These are phyloP conservation scores for Saussurea involucrata DNA, from an alignment of 129 eudicot species.

Conservation along the genomic window DNA sequence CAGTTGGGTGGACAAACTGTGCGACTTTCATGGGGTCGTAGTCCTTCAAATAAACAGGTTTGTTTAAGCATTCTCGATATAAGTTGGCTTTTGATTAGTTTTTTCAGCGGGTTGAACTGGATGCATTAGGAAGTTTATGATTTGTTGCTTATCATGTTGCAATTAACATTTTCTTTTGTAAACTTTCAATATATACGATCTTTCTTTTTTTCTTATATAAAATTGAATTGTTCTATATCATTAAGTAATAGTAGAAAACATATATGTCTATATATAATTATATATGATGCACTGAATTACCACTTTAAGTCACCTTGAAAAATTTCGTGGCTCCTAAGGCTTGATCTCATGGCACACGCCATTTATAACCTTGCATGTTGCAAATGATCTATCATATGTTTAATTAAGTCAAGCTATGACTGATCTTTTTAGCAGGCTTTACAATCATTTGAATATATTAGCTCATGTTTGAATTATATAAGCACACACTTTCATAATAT, in stretches of 20 bases:
- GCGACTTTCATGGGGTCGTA: slow-evolving; percentile 91
- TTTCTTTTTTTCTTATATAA: background rate
- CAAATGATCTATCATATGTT: background rate
- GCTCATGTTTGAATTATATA: background rate
- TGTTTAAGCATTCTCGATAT: background rate
- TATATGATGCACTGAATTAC: background rate
- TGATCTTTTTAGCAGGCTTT: background rate
- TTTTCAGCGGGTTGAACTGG: too few species aligned
- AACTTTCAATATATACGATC: background rate
- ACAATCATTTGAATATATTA: background rate
- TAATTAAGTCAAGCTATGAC: background rate
- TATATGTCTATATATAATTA: background rate
- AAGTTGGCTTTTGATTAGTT: background rate
- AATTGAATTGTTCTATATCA: background rate
- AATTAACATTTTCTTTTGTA: background rate
- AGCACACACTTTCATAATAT: background rate
- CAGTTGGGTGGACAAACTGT: slow-evolving; percentile 65
- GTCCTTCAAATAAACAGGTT: slow-evolving; percentile 74
- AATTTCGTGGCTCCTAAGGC: background rate
- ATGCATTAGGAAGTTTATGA: too few species aligned
- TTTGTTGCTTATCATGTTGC: too few species aligned
- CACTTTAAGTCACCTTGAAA: background rate
- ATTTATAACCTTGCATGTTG: background rate
- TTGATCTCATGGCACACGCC: background rate
- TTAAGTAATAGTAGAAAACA: background rate